phyloP scores from a whole-genome alignment of 306 rosid genomes.

The Vachellia collinsii region DNA sequence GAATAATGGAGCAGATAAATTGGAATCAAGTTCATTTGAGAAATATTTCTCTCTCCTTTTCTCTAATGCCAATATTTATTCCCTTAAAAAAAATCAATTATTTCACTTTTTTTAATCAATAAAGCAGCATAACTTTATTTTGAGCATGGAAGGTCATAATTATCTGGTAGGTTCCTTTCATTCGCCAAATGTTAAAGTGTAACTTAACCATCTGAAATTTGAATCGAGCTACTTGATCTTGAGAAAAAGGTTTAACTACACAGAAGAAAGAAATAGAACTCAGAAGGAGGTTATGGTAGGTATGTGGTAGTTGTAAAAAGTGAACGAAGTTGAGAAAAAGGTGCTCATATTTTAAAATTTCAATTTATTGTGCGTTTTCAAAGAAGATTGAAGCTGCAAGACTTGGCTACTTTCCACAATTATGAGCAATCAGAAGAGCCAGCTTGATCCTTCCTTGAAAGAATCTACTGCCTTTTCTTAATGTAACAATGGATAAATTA shows the following conservation, averaged over 20 bases:
- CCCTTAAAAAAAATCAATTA: background rate
- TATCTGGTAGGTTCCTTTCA: too few relatives aligned
- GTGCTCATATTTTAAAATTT: background rate
- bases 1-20: background rate
- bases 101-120: background rate
- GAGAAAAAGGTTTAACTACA: background rate
- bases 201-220: background rate
- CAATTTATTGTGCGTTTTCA: background rate
- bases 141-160: background rate
- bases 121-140: background rate
- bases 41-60: background rate
- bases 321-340: background rate
- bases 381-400: background rate
- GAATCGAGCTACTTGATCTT: background rate
- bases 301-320: background rate
- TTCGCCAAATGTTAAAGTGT: too few relatives aligned
- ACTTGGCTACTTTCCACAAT: background rate
- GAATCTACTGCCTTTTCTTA: background rate
- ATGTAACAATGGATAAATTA: background rate
- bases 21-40: background rate
- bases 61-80: constrained; percentile 5
- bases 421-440: background rate
- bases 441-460: background rate
- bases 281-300: background rate
- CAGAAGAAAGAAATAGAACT: background rate